Percentiles rank a stretch among this genome's conserved stretches.
Evolutionary conservation across 2,329 filamentous ascomycete species (phyloP).

Genomic region (Colletotrichum lindemuthianum): DNA sequence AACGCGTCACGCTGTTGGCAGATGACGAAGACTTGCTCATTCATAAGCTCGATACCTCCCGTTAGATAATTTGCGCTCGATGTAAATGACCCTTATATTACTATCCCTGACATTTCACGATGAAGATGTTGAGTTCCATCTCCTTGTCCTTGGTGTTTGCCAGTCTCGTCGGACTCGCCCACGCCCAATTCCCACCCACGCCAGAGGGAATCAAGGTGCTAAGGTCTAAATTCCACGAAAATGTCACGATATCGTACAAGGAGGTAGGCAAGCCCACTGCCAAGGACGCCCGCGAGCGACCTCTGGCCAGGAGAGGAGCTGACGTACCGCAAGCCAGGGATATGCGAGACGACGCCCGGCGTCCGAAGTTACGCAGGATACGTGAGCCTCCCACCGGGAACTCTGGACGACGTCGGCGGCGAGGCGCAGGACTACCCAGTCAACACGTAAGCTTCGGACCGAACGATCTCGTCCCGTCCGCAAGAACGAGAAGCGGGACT

Average conservation of each 20-base stretch:
- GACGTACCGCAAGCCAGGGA: conserved; percentile 57
- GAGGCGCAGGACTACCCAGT: conserved; percentile 55
- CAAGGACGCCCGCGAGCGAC: not conserved
- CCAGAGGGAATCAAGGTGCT: conserved; percentile 56
- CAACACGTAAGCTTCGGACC: conserved; percentile 52
- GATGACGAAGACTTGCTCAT: not conserved
- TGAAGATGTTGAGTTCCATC: conserved; percentile 2
- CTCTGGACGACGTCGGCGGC: conserved; percentile 51
- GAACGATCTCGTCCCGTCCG: not conserved
- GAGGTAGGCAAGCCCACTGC: conserved; percentile 47
- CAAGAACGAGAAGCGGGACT: not conserved
- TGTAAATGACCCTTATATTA: no score
- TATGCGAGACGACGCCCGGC: conserved; percentile 65
- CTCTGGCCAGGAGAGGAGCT: not conserved
- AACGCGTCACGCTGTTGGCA: conserved; percentile 1
- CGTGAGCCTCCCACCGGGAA: conserved; percentile 62
- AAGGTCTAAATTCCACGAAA: conserved; percentile 66
- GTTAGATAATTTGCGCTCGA: no score
- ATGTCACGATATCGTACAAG: conserved; percentile 72
- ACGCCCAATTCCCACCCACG: conserved; percentile 45
- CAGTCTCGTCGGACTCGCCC: conserved; percentile 38
- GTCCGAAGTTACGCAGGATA: conserved; percentile 74
- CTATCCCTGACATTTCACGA: no score
- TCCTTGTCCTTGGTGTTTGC: conserved; percentile 36
- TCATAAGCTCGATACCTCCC: no score